Evolutionary conservation across 73 alveolate genomes (phyloP).

Genomic region (Symbiodinium natans): DNA sequence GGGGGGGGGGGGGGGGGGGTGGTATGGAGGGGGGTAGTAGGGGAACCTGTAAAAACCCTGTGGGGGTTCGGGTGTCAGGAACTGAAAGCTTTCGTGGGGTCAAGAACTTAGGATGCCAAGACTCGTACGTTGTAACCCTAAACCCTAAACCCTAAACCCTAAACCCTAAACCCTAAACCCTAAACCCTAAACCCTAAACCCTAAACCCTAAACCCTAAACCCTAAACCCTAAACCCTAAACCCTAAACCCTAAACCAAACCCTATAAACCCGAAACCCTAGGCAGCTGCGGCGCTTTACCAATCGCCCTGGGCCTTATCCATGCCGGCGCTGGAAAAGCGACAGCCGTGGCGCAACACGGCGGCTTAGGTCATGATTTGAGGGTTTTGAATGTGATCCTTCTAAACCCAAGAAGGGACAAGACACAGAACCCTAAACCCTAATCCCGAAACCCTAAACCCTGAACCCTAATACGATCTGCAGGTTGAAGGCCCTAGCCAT

Average conservation of each 20-base stretch:
- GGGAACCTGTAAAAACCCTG: too few relatives aligned
- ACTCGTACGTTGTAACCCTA: too few relatives aligned
- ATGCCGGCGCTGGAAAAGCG: not conserved
- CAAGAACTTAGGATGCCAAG: too few relatives aligned
- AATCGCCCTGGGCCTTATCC: not conserved
- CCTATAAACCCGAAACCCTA: not conserved
- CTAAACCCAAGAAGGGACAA: not conserved
- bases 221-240: not conserved
- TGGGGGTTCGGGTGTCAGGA: too few relatives aligned
- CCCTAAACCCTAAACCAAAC: not conserved
- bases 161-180: too few relatives aligned
- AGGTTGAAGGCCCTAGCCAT: too few relatives aligned
- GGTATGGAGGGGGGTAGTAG: too few relatives aligned
- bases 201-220: not conserved
- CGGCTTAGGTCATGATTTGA: not conserved
- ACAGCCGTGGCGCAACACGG: not conserved
- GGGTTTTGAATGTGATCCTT: not conserved
- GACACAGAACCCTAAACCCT: not conserved
- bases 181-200: too few relatives aligned
- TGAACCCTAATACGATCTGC: not conserved
- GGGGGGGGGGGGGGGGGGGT: too few relatives aligned
- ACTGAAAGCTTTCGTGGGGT: too few relatives aligned
- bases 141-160: too few relatives aligned
- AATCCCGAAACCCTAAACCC: not conserved
- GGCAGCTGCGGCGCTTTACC: not conserved